These are phyloP conservation scores for Eimeria zaria DNA, from an alignment of 169 alveolate species.

Conservation along the genomic window DNA sequence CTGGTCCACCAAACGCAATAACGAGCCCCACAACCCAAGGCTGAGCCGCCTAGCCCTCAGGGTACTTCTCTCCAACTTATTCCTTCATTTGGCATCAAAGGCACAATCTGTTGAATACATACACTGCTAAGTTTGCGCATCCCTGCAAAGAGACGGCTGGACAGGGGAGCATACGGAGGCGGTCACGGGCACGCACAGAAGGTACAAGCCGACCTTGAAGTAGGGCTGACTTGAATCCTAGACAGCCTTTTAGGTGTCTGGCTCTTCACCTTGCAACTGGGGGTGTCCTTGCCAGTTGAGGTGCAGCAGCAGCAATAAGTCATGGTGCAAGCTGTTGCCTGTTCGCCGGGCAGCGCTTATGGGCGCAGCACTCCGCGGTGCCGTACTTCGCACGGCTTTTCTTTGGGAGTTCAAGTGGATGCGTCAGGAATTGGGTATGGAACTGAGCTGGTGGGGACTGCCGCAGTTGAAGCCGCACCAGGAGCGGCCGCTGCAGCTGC, in stretches of 20 bases:
- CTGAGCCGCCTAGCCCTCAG: neutral
- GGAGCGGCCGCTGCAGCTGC: neutral
- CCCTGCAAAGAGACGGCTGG: neutral
- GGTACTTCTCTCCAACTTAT: neutral
- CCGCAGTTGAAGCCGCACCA: neutral
- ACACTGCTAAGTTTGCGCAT: neutral
- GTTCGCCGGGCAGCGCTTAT: neutral
- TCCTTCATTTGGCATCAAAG: neutral
- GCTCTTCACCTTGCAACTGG: neutral
- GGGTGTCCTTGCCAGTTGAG: neutral
- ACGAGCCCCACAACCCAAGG: slow-evolving; percentile 38
- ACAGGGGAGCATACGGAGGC: neutral
- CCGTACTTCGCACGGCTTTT: neutral
- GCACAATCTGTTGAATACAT: neutral
- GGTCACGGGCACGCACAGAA: neutral
- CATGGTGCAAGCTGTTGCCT: neutral
- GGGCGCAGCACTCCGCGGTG: too few species aligned
- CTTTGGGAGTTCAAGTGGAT: neutral
- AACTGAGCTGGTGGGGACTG: neutral
- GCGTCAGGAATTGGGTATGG: neutral
- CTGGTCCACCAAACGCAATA: neutral
- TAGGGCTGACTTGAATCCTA: neutral
- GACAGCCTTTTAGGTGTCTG: neutral
- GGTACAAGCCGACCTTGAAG: neutral
- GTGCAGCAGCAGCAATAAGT: neutral